Evolutionary conservation across 345 rosid genomes (phyloP), one percentile per base, ranked within the genome.

Genomic region (Salix purpurea): DNA sequence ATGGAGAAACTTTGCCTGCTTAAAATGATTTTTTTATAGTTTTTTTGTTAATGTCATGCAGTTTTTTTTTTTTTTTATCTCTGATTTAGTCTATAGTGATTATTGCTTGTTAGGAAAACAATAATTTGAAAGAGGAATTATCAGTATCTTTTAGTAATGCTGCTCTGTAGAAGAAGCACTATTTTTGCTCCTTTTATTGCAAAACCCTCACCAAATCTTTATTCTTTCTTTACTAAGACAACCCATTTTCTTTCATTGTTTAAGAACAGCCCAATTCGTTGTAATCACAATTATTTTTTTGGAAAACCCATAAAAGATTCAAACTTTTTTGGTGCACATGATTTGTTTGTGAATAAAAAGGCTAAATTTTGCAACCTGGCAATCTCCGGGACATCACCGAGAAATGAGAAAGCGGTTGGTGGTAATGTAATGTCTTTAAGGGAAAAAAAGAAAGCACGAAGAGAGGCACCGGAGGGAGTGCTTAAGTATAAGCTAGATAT

Each of bases 381-480:
- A 10, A 36, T 75, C 16, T 71, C 86, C 67, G 89, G 87, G 18
- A 83, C 69, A 21, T 70, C 77, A 10, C 54, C 65, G 13, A 26
- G 67, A 56, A n/a, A 77, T 73, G 83, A 88, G 12, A 72, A 88
- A n/a, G 70, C 81, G 37, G 73, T 77, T 0, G 30, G 81, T 54
- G 62, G 76, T 11, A 65, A 50, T 58, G 73, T 72, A 39, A 14
- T 87, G 42, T 88, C 93, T 48, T 81, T 58, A 36, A 92, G 85
- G 77, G 71, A 76, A 6, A 87, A 36, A 83, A 93, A 78, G 86
- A 89, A 87, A 85, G 88, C 85, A 32, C 79, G 56, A 1, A 85
- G 81, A 39, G 91, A 90, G 70, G 86, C 89, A 28, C 98, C 97
- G 5, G 94, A 89, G 83, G 60, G 82, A 23, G 24, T 84, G 67